Percentiles rank a stretch among this genome's conserved stretches.
These are phyloP conservation scores for Quaeritorhiza haematococci DNA, from an alignment of 371 early-diverging fungal species.

Conservation along the genomic window DNA sequence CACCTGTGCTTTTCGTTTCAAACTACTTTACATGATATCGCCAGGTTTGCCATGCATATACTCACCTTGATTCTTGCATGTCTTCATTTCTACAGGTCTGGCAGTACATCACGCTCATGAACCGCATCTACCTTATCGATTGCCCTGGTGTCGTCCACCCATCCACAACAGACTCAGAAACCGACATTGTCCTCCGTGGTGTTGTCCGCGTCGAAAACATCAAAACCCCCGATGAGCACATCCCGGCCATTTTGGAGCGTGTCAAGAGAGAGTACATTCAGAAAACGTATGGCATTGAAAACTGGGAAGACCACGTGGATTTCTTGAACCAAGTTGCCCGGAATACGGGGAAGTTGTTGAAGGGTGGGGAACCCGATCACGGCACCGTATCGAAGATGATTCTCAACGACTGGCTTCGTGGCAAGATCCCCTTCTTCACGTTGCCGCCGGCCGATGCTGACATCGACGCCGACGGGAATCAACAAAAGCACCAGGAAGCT, in stretches of 20 bases:
- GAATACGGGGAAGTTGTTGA: conserved; percentile 89
- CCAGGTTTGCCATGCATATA: background rate
- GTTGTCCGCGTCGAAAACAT: conserved; percentile 97
- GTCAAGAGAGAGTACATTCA: conserved; percentile 85
- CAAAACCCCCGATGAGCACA: conserved; percentile 88
- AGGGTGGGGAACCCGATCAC: conserved; percentile 96
- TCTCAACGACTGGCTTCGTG: conserved; percentile 98
- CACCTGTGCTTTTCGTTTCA: background rate
- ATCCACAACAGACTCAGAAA: conserved; percentile 77
- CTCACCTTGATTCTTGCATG: background rate
- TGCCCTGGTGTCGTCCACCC: conserved; percentile 99
- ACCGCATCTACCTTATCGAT: conserved; percentile 98
- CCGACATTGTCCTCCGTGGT: conserved; percentile 97
- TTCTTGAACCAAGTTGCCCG: conserved; percentile 88
- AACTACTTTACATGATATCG: conserved; percentile 1
- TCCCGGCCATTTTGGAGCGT: conserved; percentile 78
- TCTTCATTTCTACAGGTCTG: conserved; percentile 57
- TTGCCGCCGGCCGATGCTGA: no score
- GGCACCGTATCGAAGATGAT: conserved; percentile 95
- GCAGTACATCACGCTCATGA: conserved; percentile 99
- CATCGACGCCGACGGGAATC: no score
- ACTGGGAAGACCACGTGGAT: conserved; percentile 80
- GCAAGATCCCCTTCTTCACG: conserved; percentile 95
- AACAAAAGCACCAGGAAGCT: no score
- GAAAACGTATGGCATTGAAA: conserved; percentile 83